These are phyloP conservation scores for Penicillium aurantiogriseum DNA, from an alignment of 2,329 filamentous ascomycete species.

Conservation along the genomic window DNA sequence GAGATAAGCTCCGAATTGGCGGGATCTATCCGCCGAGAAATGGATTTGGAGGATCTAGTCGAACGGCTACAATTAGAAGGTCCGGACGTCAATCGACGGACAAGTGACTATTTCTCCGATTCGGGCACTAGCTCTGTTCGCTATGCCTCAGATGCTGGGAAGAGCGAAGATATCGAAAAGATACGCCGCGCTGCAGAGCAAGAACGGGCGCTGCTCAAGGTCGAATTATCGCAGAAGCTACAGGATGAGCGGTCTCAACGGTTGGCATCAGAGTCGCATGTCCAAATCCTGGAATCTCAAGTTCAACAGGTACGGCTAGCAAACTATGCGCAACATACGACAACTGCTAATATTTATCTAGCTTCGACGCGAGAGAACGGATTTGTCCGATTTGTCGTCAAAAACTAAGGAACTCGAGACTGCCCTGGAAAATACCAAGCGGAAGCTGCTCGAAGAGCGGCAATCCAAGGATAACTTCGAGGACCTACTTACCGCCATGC, in stretches of 20 bases:
- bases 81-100: constrained; percentile 65
- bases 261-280: constrained; percentile 75
- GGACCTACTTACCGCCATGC: constrained; percentile 80
- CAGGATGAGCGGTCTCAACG: constrained; percentile 80
- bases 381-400: constrained; percentile 46
- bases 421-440: constrained; percentile 76
- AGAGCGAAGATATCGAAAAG: constrained; percentile 72
- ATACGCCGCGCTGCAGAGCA: constrained; percentile 82
- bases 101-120: constrained; percentile 97
- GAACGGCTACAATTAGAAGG: constrained; percentile 80
- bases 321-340: not conserved
- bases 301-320: constrained; percentile 59
- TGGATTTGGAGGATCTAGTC: constrained; percentile 93
- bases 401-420: constrained; percentile 75
- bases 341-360: constrained; percentile 12
- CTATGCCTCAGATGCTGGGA: constrained; percentile 62
- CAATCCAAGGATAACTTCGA: constrained; percentile 91
- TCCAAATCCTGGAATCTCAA: constrained; percentile 76
- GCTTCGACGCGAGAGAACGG: constrained; percentile 55
- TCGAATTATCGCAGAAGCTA: constrained; percentile 80
- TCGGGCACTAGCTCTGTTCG: constrained; percentile 85
- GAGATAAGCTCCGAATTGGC: constrained; percentile 92
- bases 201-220: constrained; percentile 80
- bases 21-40: constrained; percentile 86
- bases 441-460: constrained; percentile 79